phyloP scores from a whole-genome alignment of 2,329 filamentous ascomycete species.

The Annulohypoxylon truncatum region DNA sequence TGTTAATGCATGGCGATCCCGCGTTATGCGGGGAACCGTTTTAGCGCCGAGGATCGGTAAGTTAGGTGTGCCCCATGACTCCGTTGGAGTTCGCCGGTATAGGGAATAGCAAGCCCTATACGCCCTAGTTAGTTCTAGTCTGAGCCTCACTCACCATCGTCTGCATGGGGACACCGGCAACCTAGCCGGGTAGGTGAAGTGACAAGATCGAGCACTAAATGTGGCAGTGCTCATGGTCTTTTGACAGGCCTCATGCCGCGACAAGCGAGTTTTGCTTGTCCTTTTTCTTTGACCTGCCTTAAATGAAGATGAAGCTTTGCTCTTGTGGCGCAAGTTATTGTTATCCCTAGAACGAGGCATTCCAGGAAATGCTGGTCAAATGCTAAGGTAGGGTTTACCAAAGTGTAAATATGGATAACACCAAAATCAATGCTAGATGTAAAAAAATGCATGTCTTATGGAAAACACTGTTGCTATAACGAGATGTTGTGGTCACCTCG shows the following conservation, averaged over 20 bases:
- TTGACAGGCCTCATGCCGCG: background rate
- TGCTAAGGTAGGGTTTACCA: background rate
- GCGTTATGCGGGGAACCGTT: conserved; percentile 33
- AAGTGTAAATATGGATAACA: conserved; percentile 17
- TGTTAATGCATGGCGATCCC: conserved; percentile 10
- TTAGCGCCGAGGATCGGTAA: conserved; percentile 17
- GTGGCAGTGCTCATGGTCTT: background rate
- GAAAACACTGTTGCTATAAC: conserved; percentile 14
- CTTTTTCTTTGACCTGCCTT: background rate
- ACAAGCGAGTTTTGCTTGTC: background rate
- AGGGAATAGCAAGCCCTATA: background rate
- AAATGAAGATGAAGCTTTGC: background rate
- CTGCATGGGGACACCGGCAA: background rate
- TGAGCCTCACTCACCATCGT: conserved; percentile 16
- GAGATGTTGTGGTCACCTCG: conserved; percentile 7
- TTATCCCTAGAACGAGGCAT: background rate
- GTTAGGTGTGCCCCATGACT: conserved; percentile 19
- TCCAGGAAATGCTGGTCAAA: background rate
- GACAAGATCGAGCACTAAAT: background rate
- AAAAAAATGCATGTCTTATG: conserved; percentile 3
- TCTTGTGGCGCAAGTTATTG: background rate
- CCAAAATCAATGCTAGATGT: conserved; percentile 5
- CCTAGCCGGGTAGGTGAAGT: background rate
- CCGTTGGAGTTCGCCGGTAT: conserved; percentile 12
- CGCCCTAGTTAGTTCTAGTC: background rate